Evolutionary conservation across 371 early-diverging fungal species (phyloP), one percentile per base, ranked within the genome.

Genomic region (Mortierella sp.): DNA sequence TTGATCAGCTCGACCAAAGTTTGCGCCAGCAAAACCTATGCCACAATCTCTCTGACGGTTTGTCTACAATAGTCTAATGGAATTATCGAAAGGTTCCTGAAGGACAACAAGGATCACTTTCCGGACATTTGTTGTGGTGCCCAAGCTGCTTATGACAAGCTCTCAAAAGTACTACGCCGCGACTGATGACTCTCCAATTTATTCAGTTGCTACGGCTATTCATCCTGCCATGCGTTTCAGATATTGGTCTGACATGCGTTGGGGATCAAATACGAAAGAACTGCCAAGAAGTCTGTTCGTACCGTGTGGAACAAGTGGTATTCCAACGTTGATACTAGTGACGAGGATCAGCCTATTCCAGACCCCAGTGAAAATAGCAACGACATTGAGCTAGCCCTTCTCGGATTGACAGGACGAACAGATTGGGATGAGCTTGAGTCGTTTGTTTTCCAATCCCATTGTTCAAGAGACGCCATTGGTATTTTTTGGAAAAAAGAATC

Each of bases 181-280:
- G 44, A 69, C 70, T 0, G 62, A 66, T 28, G 29, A 30, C 18
- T 37, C 63, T 4, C 56, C 63, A 11, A 47, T 72, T 28, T 55
- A 72, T 56, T 61, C 70, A 25, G 66, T 74, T 44, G 74, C 74
- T 19, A 70, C 68, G 0, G 70, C 74, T 3, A 51, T 79, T 18
- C 64, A 80, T 61, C 71, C 68, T 21, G 61, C 56, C 28, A 51
- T 66, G 51, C 59, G 50, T 2, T 76, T 71, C 29, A 18, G 45
- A 43, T 76, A 71, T 64, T 76, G 69, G 77, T 4, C 1, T 46
- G 57, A 57, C 64, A 65, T 57, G 11, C 23, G 18, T 65, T 58
- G 66, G 50, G 23, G 58, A 4, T n/a, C 23, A 23, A 19, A 45
- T 67, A 60, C 21, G 25, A 37, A 19, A 47, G 55, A 14, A 28